Evolutionary conservation across 495 filamentous ascomycete genomes (phyloP).

Genomic region (Astrothelium macrocarpum): DNA sequence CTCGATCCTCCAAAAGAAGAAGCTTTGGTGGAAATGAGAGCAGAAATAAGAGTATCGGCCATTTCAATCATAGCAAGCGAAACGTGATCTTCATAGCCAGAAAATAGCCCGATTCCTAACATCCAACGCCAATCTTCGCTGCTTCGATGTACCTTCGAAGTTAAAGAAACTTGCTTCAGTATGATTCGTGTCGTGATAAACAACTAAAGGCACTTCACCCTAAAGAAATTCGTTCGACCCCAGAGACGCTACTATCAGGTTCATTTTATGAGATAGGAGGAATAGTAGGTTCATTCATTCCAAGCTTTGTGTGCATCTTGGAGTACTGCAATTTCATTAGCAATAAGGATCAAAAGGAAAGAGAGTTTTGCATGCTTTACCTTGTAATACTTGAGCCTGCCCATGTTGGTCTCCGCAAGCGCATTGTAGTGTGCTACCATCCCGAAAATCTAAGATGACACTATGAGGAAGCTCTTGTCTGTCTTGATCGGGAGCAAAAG

Average conservation of each 20-base stretch:
- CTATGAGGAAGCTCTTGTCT: constrained; percentile 81
- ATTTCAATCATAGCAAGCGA: neutral
- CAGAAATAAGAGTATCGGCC: neutral
- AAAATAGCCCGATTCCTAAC: neutral
- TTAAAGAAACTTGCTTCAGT: neutral
- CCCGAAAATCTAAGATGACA: constrained; percentile 67
- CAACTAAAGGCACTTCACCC: neutral
- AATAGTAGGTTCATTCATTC: neutral
- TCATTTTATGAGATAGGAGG: no score
- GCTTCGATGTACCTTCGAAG: neutral
- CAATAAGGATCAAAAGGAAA: neutral
- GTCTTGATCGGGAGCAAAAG: constrained; percentile 77
- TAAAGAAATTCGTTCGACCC: neutral
- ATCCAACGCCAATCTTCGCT: neutral
- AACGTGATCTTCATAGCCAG: neutral
- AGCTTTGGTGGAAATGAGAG: neutral
- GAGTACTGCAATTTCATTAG: constrained; percentile 13
- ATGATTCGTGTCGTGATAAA: neutral
- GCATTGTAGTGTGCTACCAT: constrained; percentile 75
- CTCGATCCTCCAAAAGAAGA: neutral
- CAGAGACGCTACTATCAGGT: neutral
- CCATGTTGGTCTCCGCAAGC: constrained; percentile 71
- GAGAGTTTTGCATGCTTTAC: constrained; percentile 11
- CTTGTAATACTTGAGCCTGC: constrained; percentile 37
- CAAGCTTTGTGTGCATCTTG: constrained; percentile 24